Conservation (phyloP, 495 filamentous ascomycete genomes). For the Lasiosphaeria ovina region DNA sequence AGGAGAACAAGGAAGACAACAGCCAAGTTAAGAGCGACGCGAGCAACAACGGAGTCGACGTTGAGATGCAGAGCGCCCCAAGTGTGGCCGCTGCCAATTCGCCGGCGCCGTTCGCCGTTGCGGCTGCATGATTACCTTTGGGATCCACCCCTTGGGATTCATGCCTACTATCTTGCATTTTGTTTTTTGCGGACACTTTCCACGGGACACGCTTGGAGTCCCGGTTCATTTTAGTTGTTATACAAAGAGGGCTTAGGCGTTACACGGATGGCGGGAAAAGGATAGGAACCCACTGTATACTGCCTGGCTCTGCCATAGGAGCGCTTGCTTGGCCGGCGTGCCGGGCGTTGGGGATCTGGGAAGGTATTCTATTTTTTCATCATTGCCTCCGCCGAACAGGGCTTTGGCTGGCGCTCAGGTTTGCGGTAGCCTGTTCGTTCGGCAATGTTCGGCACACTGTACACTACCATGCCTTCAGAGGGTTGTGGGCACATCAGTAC, state of each 20-base stretch:
- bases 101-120: constrained; percentile 32
- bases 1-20: constrained; percentile 65
- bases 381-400: not conserved
- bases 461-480: not conserved
- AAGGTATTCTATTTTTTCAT: not conserved
- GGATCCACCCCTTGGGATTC: not conserved
- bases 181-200: not conserved
- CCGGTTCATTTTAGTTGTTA: not conserved
- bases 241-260: not conserved
- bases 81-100: constrained; percentile 42
- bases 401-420: not conserved
- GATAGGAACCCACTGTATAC: not conserved
- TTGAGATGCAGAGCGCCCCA: constrained; percentile 44
- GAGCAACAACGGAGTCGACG: constrained; percentile 56
- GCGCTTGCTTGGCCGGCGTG: not conserved
- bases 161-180: not conserved
- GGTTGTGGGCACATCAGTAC: not conserved
- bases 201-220: not conserved
- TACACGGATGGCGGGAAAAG: not conserved
- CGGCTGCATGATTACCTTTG: constrained; percentile 13
- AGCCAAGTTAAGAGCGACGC: constrained; percentile 68
- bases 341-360: not conserved
- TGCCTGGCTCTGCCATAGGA: not conserved
- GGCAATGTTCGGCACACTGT: not conserved
- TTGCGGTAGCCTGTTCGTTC: not conserved